A percentile compares a stretch with the other conserved stretches of the same genome.
Evolutionary conservation across 2,329 filamentous ascomycete genomes (phyloP).

Genomic region (Fusarium miscanthi): DNA sequence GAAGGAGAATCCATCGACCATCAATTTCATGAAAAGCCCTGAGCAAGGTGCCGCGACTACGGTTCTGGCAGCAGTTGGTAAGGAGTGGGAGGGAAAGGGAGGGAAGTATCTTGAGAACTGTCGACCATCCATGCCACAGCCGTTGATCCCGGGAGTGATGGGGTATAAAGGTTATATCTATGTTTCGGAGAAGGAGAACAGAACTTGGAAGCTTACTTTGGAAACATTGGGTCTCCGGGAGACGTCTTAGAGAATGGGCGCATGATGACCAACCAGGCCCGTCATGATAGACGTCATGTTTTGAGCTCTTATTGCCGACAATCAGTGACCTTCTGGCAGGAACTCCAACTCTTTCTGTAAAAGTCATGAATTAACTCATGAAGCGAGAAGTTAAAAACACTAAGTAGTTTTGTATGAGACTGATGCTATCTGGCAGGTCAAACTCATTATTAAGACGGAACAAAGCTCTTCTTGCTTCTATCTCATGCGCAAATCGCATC

Average conservation of each 20-base stretch:
- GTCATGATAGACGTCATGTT: not conserved
- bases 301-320: too few species aligned
- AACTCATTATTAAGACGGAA: too few species aligned
- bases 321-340: too few species aligned
- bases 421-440: too few species aligned
- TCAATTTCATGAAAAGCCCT: not conserved
- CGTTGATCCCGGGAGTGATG: not conserved
- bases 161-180: not conserved
- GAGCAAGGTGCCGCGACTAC: not conserved
- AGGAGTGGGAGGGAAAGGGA: not conserved
- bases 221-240: not conserved
- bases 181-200: not conserved
- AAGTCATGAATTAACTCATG: too few species aligned
- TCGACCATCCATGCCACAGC: not conserved
- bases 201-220: not conserved
- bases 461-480: not conserved
- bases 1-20: not conserved
- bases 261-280: not conserved
- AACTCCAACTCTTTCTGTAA: too few species aligned
- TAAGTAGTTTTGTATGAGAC: too few species aligned
- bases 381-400: too few species aligned
- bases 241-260: rapidly evolving
- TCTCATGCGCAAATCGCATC: constrained; percentile 5
- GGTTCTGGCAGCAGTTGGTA: not conserved
- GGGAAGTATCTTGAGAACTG: not conserved